These are phyloP conservation scores for Rosellinia necatrix DNA, from an alignment of 2,329 filamentous ascomycete species.

Conservation along the genomic window DNA sequence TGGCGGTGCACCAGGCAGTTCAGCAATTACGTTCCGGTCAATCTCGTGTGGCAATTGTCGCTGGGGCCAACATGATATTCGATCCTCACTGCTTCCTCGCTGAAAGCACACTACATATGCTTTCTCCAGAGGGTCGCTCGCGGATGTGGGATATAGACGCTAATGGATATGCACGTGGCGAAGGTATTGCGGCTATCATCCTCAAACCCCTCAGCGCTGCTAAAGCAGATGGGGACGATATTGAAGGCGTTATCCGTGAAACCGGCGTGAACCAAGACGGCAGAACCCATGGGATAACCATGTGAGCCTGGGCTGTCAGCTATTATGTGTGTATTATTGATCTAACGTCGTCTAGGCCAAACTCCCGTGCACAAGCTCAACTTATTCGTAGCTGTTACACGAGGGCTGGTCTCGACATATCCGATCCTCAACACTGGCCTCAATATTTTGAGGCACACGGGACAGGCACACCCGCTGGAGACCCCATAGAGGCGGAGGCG, in stretches of 20 bases:
- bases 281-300: background rate
- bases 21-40: background rate
- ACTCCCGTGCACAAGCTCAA: no score
- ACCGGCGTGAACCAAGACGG: constrained; percentile 4
- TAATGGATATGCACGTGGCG: constrained; percentile 34
- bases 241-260: background rate
- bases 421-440: no score
- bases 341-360: no score
- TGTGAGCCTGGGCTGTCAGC: no score
- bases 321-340: no score
- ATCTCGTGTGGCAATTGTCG: background rate
- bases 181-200: constrained; percentile 41
- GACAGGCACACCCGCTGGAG: background rate
- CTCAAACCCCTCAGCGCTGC: constrained; percentile 46
- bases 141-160: constrained; percentile 32
- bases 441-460: background rate
- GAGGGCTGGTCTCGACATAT: no score
- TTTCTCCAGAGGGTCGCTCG: constrained; percentile 24
- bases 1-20: background rate
- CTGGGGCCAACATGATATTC: background rate
- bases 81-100: background rate
- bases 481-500: background rate
- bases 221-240: background rate
- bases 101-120: constrained; percentile 23
- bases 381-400: no score